phyloP scores from a whole-genome alignment of 148 eudicot species.

The Rhododendron henanense region DNA sequence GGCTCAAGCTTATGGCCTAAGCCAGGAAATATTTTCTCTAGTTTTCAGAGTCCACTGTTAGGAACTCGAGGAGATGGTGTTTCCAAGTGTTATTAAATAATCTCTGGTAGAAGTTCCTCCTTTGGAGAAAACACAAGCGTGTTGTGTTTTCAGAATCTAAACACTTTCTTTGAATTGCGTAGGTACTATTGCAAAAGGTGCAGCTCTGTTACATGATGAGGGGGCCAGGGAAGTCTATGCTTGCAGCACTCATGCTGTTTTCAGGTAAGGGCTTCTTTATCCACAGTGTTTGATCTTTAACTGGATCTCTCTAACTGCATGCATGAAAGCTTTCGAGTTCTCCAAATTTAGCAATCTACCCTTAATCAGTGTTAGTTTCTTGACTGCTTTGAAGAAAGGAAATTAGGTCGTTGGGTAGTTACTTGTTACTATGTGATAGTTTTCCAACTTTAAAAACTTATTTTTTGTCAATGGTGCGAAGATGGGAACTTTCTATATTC shows the following conservation, averaged over 20 bases:
- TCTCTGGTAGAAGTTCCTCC: not conserved
- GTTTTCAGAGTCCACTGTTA: not conserved
- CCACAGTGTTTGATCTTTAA: not conserved
- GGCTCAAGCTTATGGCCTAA: not conserved
- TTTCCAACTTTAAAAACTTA: not conserved
- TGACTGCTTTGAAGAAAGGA: not conserved
- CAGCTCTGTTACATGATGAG: conserved; percentile 56
- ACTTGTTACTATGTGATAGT: not conserved
- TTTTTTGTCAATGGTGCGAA: not conserved
- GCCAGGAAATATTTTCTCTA: not conserved
- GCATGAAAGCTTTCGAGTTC: not conserved
- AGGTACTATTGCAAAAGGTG: conserved; percentile 73
- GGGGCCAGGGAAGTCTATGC: conserved; percentile 78
- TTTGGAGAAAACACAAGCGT: not conserved
- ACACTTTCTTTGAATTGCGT: not conserved
- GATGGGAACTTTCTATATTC: not conserved
- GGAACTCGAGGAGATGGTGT: not conserved
- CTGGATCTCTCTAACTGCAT: conserved; percentile 5
- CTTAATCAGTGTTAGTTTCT: not conserved
- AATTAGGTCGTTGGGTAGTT: not conserved
- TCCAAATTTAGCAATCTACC: not conserved
- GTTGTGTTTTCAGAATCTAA: not conserved
- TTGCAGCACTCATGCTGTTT: conserved; percentile 70
- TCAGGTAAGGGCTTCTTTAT: conserved; percentile 36
- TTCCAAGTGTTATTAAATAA: not conserved